Evolutionary conservation across 164 flowering plant species (phyloP).

Genomic region (Taxillus chinensis): DNA sequence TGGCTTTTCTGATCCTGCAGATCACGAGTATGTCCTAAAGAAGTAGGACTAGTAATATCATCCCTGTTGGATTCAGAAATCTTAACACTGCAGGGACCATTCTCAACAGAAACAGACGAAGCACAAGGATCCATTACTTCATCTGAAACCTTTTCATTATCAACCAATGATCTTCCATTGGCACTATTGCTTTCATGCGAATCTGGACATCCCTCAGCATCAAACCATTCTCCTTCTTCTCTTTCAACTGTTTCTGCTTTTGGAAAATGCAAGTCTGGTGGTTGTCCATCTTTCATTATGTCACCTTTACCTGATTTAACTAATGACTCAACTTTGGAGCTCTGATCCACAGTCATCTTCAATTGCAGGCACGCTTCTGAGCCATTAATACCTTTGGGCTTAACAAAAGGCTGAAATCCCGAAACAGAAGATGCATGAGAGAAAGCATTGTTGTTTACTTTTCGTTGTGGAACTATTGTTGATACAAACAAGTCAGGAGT

Average conservation of each 20-base stretch:
- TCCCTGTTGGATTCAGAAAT: too few species aligned
- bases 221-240: background rate
- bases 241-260: background rate
- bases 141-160: background rate
- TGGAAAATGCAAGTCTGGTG: background rate
- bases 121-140: background rate
- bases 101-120: background rate
- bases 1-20: too few species aligned
- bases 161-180: background rate
- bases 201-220: background rate
- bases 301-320: background rate
- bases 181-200: background rate
- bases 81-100: background rate
- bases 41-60: too few species aligned
- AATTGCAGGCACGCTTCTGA: conserved; percentile 12
- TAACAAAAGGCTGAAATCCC: conserved; percentile 86
- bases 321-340: too few species aligned
- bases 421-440: conserved; percentile 82
- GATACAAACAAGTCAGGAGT: conserved; percentile 26
- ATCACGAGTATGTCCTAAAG: too few species aligned
- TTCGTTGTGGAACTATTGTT: conserved; percentile 28
- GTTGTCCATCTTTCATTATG: background rate
- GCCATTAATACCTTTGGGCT: conserved; percentile 24
- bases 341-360: background rate
- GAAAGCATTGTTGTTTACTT: conserved; percentile 53